These are phyloP conservation scores for Salvia miltiorrhiza DNA, from an alignment of 257 asterid genomes.

Conservation along the genomic window DNA sequence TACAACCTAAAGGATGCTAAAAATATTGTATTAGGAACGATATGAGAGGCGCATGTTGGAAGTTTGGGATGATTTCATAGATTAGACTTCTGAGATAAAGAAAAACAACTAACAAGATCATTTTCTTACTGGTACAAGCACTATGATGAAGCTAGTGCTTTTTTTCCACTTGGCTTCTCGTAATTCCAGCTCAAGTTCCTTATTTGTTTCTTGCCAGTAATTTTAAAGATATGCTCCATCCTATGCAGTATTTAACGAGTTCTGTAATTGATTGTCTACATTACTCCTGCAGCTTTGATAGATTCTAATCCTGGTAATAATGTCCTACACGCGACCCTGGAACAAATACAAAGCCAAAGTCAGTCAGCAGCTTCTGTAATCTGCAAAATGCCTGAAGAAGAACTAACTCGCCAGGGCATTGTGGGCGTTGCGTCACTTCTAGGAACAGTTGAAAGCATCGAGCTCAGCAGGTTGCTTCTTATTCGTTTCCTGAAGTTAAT, in stretches of 20 bases:
- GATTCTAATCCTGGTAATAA: slow-evolving; percentile 17
- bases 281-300: slow-evolving; percentile 28
- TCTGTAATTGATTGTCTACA: not conserved
- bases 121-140: too few species aligned
- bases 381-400: slow-evolving; percentile 32
- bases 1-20: too few species aligned
- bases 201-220: not conserved
- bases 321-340: slow-evolving; percentile 17
- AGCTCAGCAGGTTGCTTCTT: slow-evolving; percentile 56
- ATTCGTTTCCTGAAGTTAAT: slow-evolving; percentile 1
- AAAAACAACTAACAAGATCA: too few species aligned
- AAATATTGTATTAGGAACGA: too few species aligned
- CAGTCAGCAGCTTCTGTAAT: slow-evolving; percentile 50
- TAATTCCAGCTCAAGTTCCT: not conserved
- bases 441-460: slow-evolving; percentile 42
- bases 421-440: slow-evolving; percentile 66
- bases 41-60: too few species aligned
- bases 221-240: too few species aligned
- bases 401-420: slow-evolving; percentile 23
- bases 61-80: too few species aligned
- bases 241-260: not conserved
- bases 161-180: not conserved
- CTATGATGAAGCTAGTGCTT: not conserved
- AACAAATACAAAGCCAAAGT: slow-evolving; percentile 29
- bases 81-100: too few species aligned